A percentile compares a stretch with the other conserved stretches of the same genome.
Evolutionary conservation across 805 yeast genomes (phyloP).

Genomic region (Metschnikowia drakensbergensis): DNA sequence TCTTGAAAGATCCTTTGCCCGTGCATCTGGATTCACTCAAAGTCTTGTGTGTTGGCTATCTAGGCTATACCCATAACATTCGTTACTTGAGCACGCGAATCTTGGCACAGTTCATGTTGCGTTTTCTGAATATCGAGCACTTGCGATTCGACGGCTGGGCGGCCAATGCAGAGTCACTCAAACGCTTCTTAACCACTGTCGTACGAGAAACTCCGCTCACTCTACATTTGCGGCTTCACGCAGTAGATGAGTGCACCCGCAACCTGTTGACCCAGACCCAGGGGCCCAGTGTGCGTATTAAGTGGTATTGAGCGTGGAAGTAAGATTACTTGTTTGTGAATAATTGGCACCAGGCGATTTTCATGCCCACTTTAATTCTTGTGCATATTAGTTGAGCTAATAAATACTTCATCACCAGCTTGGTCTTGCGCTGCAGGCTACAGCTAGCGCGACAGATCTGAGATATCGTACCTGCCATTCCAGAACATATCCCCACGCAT

Average conservation of each 20-base stretch:
- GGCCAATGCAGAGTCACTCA: constrained; percentile 15
- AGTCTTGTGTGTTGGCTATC: constrained; percentile 14
- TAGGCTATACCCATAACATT: constrained; percentile 11
- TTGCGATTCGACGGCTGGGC: constrained; percentile 25
- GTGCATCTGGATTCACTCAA: constrained; percentile 16
- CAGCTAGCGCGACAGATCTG: background rate
- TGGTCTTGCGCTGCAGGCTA: too few relatives aligned
- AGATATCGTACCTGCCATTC: background rate
- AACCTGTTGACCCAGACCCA: background rate
- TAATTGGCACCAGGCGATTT: too few relatives aligned
- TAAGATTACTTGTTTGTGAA: too few relatives aligned
- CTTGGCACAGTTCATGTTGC: constrained; percentile 11
- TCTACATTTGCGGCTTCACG: constrained; percentile 4
- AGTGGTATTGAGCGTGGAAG: background rate
- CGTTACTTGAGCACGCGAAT: constrained; percentile 13
- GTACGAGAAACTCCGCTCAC: constrained; percentile 4
- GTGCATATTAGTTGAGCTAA: too few relatives aligned
- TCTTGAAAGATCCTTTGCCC: constrained; percentile 22
- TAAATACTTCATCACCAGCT: too few relatives aligned
- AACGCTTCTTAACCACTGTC: constrained; percentile 4
- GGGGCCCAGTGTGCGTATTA: background rate
- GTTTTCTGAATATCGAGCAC: constrained; percentile 17
- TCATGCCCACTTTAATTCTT: too few relatives aligned
- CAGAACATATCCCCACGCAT: background rate
- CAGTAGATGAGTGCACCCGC: constrained; percentile 2